Evolutionary conservation across 2,329 filamentous ascomycete species (phyloP).

Genomic region (Paecilomyces sp.): DNA sequence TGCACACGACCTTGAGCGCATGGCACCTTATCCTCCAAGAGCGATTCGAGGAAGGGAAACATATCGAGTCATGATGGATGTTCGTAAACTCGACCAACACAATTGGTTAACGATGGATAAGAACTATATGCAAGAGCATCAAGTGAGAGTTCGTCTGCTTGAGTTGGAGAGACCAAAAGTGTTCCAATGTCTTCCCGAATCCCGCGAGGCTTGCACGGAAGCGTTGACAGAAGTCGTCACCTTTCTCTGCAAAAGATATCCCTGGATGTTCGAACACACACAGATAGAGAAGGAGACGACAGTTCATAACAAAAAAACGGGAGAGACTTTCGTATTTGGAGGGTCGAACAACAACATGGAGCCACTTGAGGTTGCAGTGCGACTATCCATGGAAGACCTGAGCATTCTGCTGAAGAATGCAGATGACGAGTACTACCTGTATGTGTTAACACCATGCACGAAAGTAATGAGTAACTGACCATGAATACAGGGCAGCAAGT

Average conservation of each 20-base stretch:
- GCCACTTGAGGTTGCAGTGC: slow-evolving; percentile 44
- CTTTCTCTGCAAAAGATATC: slow-evolving; percentile 40
- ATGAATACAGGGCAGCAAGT: slow-evolving; percentile 35
- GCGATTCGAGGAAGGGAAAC: slow-evolving; percentile 31
- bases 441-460: slow-evolving; percentile 11
- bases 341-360: slow-evolving; percentile 25
- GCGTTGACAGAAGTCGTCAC: slow-evolving; percentile 38
- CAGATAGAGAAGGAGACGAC: slow-evolving; percentile 16
- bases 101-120: slow-evolving; percentile 46
- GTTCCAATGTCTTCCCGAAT: slow-evolving; percentile 39
- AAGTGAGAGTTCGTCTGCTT: slow-evolving; percentile 36
- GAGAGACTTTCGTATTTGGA: slow-evolving; percentile 37
- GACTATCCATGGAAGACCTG: slow-evolving; percentile 47
- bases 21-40: slow-evolving; percentile 30
- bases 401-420: slow-evolving; percentile 41
- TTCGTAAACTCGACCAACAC: slow-evolving; percentile 37
- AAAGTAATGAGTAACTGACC: slow-evolving; percentile 3
- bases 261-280: slow-evolving; percentile 34
- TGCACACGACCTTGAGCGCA: slow-evolving; percentile 22
- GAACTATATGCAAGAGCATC: slow-evolving; percentile 38
- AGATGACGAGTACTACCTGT: slow-evolving; percentile 43
- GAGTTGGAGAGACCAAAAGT: slow-evolving; percentile 32
- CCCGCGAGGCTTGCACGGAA: slow-evolving; percentile 40
- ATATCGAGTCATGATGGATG: slow-evolving; percentile 41
- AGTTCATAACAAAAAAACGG: slow-evolving; percentile 38